These are phyloP conservation scores for Acacia pycnantha DNA, from an alignment of 331 rosid genomes.

Conservation along the genomic window DNA sequence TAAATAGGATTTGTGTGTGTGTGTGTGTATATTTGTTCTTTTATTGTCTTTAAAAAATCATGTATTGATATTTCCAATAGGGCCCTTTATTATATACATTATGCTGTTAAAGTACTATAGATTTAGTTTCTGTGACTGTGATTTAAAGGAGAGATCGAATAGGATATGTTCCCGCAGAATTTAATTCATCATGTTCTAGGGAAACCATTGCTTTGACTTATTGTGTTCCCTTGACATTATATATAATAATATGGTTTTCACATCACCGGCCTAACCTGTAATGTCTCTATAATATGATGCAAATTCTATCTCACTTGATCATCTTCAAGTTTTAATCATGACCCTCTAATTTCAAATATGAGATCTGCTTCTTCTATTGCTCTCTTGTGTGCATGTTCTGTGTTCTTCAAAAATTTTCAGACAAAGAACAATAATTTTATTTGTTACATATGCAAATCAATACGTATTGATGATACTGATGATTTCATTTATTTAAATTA, in stretches of 20 bases:
- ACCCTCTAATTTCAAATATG: too few species aligned
- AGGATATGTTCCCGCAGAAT: neutral
- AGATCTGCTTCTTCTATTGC: neutral
- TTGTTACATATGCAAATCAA: neutral
- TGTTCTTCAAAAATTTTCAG: neutral
- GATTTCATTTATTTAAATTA: neutral
- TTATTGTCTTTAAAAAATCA: too few species aligned
- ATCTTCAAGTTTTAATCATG: neutral
- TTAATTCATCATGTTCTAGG: neutral
- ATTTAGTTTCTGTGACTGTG: neutral
- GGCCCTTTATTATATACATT: neutral
- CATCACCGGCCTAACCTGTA: neutral
- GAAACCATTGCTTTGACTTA: conserved; percentile 7
- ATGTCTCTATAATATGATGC: neutral
- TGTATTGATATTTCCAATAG: too few species aligned
- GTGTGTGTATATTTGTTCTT: too few species aligned
- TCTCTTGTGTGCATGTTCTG: neutral
- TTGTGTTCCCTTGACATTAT: neutral
- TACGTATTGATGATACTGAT: neutral
- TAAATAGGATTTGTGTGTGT: too few species aligned
- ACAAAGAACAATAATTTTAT: neutral
- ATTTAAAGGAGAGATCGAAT: neutral
- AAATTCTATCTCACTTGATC: neutral
- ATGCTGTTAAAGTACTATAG: neutral
- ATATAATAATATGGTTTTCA: neutral